Conservation (phyloP, 805 yeast genomes). For the Wickerhamiella vanderwaltii region DNA sequence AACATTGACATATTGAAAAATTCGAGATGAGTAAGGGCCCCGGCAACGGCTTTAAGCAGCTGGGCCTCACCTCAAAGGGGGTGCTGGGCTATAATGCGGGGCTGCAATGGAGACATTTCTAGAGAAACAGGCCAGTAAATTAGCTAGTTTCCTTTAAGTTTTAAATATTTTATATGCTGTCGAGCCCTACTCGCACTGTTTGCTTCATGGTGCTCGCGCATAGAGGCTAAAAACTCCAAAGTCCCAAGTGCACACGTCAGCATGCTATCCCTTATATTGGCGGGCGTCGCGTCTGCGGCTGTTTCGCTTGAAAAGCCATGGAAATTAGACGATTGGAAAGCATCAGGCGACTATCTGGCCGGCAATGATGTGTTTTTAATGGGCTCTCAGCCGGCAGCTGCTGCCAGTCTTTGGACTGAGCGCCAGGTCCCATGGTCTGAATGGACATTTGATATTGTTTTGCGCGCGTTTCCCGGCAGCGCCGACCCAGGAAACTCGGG, state of each 20-base stretch:
- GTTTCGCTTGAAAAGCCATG: constrained; percentile 15
- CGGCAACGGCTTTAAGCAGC: too few species aligned
- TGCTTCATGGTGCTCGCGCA: too few species aligned
- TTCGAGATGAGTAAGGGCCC: not conserved
- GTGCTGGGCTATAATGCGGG: too few species aligned
- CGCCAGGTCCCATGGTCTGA: constrained; percentile 22
- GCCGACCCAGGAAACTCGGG: constrained; percentile 27
- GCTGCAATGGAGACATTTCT: too few species aligned
- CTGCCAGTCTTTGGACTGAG: constrained; percentile 29
- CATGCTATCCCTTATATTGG: constrained; percentile 3
- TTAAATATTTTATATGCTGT: too few species aligned
- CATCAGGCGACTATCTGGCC: constrained; percentile 15
- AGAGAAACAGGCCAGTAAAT: too few species aligned
- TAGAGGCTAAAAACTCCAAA: too few species aligned
- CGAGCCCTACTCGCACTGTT: too few species aligned
- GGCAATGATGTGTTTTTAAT: constrained; percentile 15
- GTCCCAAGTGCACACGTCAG: not conserved
- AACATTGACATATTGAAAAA: constrained; percentile 29
- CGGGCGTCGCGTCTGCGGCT: constrained; percentile 8
- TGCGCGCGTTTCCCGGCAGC: constrained; percentile 25
- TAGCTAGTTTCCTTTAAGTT: too few species aligned
- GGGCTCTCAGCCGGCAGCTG: constrained; percentile 14
- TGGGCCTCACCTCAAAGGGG: too few species aligned
- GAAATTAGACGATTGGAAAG: constrained; percentile 11
- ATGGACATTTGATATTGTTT: constrained; percentile 28